Conservation (phyloP, 805 yeast genomes). For the Kluyveromyces nonfermentans region DNA sequence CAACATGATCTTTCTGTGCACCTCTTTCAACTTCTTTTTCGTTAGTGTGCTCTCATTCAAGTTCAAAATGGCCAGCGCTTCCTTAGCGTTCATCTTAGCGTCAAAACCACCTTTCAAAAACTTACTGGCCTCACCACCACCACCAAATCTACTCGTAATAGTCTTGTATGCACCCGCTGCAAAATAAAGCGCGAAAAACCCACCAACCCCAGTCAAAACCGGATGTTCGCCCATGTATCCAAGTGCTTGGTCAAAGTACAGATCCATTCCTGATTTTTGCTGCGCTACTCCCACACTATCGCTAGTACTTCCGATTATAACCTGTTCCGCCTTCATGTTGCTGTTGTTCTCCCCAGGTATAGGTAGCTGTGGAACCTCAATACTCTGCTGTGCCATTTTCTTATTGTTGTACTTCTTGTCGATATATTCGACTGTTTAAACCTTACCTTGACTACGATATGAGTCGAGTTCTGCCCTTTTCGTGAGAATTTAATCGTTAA, state of each 20-base stretch:
- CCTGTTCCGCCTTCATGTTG: slow-evolving; percentile 5
- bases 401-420: no score
- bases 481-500: neutral
- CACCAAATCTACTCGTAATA: slow-evolving; percentile 34
- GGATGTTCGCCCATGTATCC: slow-evolving; percentile 70
- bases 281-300: slow-evolving; percentile 17
- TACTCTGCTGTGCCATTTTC: slow-evolving; percentile 3
- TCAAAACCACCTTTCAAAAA: slow-evolving; percentile 87
- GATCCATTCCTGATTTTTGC: slow-evolving; percentile 35
- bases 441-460: neutral
- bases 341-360: slow-evolving; percentile 19
- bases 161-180: slow-evolving; percentile 59
- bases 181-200: slow-evolving; percentile 51
- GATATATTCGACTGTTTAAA: neutral
- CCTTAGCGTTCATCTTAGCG: slow-evolving; percentile 79
- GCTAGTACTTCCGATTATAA: slow-evolving; percentile 6
- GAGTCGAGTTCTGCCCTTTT: neutral
- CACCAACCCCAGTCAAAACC: slow-evolving; percentile 60
- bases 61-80: slow-evolving; percentile 78
- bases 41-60: slow-evolving; percentile 56
- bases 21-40: slow-evolving; percentile 65
- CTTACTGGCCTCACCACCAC: slow-evolving; percentile 43
- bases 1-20: slow-evolving; percentile 80
- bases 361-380: slow-evolving; percentile 23
- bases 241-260: slow-evolving; percentile 53